Evolutionary conservation across 192 early-diverging fungal species (phyloP).

Genomic region (Phlyctochytrium arcticum): DNA sequence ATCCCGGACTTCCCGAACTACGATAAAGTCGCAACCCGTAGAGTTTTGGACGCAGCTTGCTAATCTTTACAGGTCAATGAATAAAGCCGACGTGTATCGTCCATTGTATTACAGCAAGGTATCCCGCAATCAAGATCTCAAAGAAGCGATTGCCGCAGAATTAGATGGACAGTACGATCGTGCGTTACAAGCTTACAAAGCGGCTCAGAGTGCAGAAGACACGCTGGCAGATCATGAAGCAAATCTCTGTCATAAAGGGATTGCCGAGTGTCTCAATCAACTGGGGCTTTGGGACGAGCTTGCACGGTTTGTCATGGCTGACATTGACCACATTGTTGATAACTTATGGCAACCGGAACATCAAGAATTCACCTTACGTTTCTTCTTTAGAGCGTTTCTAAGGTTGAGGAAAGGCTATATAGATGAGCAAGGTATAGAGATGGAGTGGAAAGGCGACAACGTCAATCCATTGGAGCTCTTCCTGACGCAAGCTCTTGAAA

Average conservation of each 20-base stretch:
- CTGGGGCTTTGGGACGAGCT: slow-evolving; percentile 63
- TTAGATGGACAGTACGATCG: slow-evolving; percentile 51
- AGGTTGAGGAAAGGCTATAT: slow-evolving; percentile 40
- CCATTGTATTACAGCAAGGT: slow-evolving; percentile 41
- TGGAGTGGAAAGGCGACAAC: slow-evolving; percentile 43
- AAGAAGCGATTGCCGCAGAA: slow-evolving; percentile 62
- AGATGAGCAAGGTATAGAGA: slow-evolving; percentile 35
- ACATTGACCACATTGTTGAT: slow-evolving; percentile 44
- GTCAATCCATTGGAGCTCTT: slow-evolving; percentile 56
- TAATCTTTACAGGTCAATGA: slow-evolving; percentile 58
- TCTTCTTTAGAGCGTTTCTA: slow-evolving; percentile 52
- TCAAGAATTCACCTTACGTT: slow-evolving; percentile 48
- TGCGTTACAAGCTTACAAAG: slow-evolving; percentile 32
- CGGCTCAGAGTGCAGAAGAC: slow-evolving; percentile 3
- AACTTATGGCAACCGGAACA: slow-evolving; percentile 52
- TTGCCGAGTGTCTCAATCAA: slow-evolving; percentile 57
- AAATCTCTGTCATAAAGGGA: slow-evolving; percentile 34
- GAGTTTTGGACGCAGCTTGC: slow-evolving; percentile 60
- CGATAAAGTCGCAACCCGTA: background rate
- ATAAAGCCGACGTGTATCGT: slow-evolving; percentile 59
- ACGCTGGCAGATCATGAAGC: background rate
- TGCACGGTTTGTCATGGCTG: slow-evolving; percentile 43
- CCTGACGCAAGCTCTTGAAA: slow-evolving; percentile 28
- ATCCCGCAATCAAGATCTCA: background rate
- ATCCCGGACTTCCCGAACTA: background rate